Evolutionary conservation across 176 grass and related monocot species (phyloP).

Genomic region (Oryza meyeriana): DNA sequence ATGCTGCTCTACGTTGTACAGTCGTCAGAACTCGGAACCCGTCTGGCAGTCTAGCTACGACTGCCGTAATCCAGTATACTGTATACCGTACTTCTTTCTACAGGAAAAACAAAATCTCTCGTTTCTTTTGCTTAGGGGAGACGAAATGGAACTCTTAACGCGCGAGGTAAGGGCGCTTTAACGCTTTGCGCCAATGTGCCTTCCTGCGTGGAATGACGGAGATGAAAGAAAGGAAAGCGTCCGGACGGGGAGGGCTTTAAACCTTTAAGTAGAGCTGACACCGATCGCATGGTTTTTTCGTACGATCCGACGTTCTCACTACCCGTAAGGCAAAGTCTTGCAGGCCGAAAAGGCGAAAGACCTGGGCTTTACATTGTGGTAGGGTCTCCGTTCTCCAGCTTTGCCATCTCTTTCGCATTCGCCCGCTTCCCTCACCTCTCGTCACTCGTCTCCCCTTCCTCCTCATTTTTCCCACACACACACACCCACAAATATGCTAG

Average conservation of each 20-base stretch:
- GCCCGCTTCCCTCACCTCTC: not conserved
- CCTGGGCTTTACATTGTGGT: not conserved
- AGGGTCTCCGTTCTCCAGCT: not conserved
- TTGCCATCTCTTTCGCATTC: not conserved
- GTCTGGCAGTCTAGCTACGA: not conserved
- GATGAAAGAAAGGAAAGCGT: not conserved
- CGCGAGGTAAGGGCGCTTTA: no score
- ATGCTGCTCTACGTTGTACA: not conserved
- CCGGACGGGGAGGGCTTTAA: not conserved
- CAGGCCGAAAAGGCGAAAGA: not conserved
- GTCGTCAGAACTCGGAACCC: not conserved
- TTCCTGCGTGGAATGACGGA: not conserved
- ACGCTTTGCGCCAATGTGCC: no score
- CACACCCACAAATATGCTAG: no score
- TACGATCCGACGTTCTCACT: not conserved
- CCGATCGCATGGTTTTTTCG: not conserved
- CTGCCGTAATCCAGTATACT: not conserved
- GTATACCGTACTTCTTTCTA: not conserved
- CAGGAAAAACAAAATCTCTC: not conserved
- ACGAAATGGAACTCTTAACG: not conserved
- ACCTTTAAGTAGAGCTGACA: not conserved
- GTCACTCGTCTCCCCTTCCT: not conserved
- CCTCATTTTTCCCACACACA: no score
- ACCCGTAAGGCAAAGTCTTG: not conserved
- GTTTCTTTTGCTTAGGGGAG: not conserved